Base-by-base conservation (phyloP, 768 basidiomycete species). In the Termitomyces sp. region DNA sequence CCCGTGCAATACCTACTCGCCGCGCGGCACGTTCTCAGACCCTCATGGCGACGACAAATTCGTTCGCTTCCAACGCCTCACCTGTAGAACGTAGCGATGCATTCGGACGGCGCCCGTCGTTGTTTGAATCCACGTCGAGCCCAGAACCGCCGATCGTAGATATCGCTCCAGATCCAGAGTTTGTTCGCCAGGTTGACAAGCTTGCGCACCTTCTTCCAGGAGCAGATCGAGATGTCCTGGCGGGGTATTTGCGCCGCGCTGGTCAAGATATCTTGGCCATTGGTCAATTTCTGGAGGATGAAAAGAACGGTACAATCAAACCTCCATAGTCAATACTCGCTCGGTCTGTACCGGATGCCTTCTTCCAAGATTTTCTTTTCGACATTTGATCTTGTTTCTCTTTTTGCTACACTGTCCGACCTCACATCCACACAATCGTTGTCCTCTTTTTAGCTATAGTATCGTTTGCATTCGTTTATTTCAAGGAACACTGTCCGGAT, bases 241-340 rank as follows among this genome's bases (percentile, higher is more conserved):
- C 84, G 38, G 79, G 82, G 14, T 93, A 93, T 67, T 68, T 93
- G 56, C 80, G 81, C 28, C 78, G 86, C 10, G 75, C 88, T 10
- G 90, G 90, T 21, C 82, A 88, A 64, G 89, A 90, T 68, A 87
- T 91, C 42, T 72, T 89, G 42, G 90, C 90, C n/a, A 90, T 93
- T 61, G 88, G 88, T 15, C 86, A 89, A 65, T 93, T 90, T 66
- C 73, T 93, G 11, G 90, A 90, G 60, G 90, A 93, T 59, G 87
- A 90, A 66, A 87, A 85, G 72, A 88, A 85, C 63, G 88, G 88
- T 32, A 77, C 73, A 45, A 65, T 90, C 46, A 60, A 61, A 41
- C 35, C 58, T 3, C 59, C 59, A n/a, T 56, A 47, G 21, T 45
- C 74, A 75, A 55, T 64, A 54, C 58, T 60, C 56, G 54, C 65